phyloP scores from a whole-genome alignment of 73 alveolate species.

The Paramecium sexaurelia region DNA sequence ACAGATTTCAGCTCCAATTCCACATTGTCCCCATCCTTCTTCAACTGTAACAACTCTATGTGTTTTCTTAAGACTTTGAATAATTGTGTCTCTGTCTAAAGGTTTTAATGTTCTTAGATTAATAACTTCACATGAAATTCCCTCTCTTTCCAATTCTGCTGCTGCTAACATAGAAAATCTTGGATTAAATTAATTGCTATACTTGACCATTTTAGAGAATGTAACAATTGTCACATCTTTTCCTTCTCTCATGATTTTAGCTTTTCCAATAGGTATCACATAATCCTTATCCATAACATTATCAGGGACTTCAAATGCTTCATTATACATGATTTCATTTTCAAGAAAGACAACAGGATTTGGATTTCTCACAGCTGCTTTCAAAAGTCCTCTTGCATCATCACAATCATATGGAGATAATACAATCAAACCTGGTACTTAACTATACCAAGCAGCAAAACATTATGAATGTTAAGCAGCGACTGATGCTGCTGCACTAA shows the following conservation, averaged over 20 bases:
- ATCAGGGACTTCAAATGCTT: constrained; percentile 77
- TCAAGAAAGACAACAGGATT: constrained; percentile 93
- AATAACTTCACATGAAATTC: constrained; percentile 82
- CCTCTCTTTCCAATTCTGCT: constrained; percentile 77
- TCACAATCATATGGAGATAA: constrained; percentile 87
- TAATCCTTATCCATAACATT: constrained; percentile 80
- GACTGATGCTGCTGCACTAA: constrained; percentile 87
- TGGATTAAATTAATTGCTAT: neutral
- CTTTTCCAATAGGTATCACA: constrained; percentile 85
- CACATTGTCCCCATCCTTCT: constrained; percentile 94
- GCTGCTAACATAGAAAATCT: constrained; percentile 82
- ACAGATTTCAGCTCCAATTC: constrained; percentile 92
- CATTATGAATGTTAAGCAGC: constrained; percentile 94
- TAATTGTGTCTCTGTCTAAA: constrained; percentile 80
- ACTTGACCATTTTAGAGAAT: constrained; percentile 83
- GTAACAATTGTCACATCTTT: constrained; percentile 86
- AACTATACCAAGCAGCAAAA: constrained; percentile 91
- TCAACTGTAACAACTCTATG: constrained; percentile 89
- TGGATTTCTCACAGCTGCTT: constrained; percentile 88
- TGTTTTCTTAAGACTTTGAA: constrained; percentile 87
- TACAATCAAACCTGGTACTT: constrained; percentile 89
- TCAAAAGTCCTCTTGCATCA: constrained; percentile 86
- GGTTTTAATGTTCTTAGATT: constrained; percentile 87
- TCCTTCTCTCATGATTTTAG: constrained; percentile 85
- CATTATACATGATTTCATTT: constrained; percentile 89